Evolutionary conservation across 192 early-diverging fungal genomes (phyloP), one percentile per base, ranked within the genome.

Genomic region (Spizellomyces sp.): DNA sequence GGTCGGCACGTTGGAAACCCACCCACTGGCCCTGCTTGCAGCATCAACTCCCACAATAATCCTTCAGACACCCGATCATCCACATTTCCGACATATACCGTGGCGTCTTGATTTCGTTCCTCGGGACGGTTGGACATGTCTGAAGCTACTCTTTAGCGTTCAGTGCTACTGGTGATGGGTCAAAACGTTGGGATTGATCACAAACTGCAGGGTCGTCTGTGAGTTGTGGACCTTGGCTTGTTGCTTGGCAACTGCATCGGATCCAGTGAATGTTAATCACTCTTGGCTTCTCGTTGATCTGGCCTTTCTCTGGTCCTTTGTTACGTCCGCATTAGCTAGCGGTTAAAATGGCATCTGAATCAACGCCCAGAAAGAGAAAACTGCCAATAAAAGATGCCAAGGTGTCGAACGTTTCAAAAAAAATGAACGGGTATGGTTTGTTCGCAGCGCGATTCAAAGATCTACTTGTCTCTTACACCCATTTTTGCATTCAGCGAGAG

Each of bases 11-110:
- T 22, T 9, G 63, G 63, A 15, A 7, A 17, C 78, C 80, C 82
- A 89, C 90, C 91, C 41, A 94, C 92, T 19, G 95, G 97, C 0
- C 98, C 98, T 8, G 93, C 95, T 77, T 99, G 98, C 59, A 98
- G 89, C 93, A 99, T 95, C 74, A 99, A 86, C 75, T 99, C 98
- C 96, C 96, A 99, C 42, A 99, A 79, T 57, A 99, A 78, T 19
- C 91, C 87, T 66, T 99, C 98, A 4, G 94, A 92, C 45, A 91
- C 93, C 27, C 94, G 85, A 61, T 96, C 95, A 77, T 98, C 96
- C 62, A 99, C 86, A 79, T 99, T 99, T 63, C 96, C 97, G 69
- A 98, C 91, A 74, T 99, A 99, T 42, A 96, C 88, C 15, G 97
- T 95, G 21, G 96, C 96, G 69, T 98, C 95, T 77, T 99, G 97